Base-by-base conservation (phyloP, 345 rosid species). In the Cardamine occulta region DNA sequence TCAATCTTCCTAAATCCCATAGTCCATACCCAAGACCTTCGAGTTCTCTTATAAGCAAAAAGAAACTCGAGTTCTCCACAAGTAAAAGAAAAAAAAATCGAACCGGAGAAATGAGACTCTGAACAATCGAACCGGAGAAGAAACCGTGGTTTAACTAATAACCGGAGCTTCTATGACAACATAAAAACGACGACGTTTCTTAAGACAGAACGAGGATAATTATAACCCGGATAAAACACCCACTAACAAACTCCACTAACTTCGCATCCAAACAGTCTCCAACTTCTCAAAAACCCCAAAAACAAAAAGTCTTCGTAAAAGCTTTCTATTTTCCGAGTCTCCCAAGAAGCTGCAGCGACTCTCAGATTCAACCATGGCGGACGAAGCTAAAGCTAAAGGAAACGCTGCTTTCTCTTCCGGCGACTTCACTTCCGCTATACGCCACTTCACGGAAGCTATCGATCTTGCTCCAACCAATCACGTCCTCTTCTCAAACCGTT, bases 391-490 rank as follows among this genome's bases (percentile, higher is more conserved):
- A 87, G 85, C 96, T 28, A 86, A 66, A 70, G 99, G 99, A 44
- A 95, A 95, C 88, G 89, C 94, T 3, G 97, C 99, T 67, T 95
- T 95, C 83, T 87, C 98, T 4, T 69, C 98, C 60, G 91, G 97
- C 12, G 96, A 95, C 81, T 89, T 69, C 83, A 28, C 83, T 14
- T 21, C 90, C n/a, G 98, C 99, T 40, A 68, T 87, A 45, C 75
- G 67, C 39, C 93, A 93, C 86, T 95, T 92, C 86, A 77, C 88
- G 3, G 90, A 87, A 4, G 99, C 99, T 5, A 90, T 95, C 74
- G 49, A 84, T 40, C 83, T 94, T 6, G 57, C 92, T 31, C 89
- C 97, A 4, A 55, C 87, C 57, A 90, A 93, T 76, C 98, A 95
- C 82, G 96, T 93, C 31, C 94, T 92, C 76, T 95, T 79, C 79